These are phyloP conservation scores for Cunninghamia lanceolata DNA, from an alignment of 75 land plant genomes.

Conservation along the genomic window DNA sequence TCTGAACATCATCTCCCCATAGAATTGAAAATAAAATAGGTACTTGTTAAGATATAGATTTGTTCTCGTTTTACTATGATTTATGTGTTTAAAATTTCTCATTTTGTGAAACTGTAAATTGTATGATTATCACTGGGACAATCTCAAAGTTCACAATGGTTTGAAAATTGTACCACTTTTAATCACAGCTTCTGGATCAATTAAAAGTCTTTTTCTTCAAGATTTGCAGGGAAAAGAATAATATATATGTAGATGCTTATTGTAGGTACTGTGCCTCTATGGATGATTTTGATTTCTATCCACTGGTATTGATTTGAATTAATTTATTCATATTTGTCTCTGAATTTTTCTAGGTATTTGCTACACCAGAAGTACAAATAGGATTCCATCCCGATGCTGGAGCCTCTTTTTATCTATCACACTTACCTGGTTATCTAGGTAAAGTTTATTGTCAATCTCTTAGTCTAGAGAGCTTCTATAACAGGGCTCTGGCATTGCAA, in stretches of 20 bases:
- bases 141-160: background rate
- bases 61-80: background rate
- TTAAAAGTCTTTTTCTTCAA: background rate
- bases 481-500: background rate
- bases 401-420: constrained; percentile 89
- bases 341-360: constrained; percentile 57
- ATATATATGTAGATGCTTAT: background rate
- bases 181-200: background rate
- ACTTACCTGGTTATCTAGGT: constrained; percentile 84
- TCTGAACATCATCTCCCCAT: background rate
- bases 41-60: background rate
- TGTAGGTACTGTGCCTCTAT: background rate
- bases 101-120: background rate
- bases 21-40: background rate
- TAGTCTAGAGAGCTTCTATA: background rate
- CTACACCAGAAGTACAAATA: constrained; percentile 87
- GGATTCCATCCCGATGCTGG: constrained; percentile 99
- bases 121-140: background rate
- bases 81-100: background rate
- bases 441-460: constrained; percentile 2
- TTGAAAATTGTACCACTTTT: background rate
- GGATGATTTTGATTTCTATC: background rate
- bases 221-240: background rate
- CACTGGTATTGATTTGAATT: background rate
- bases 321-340: background rate